Evolutionary conservation across 2,329 filamentous ascomycete genomes (phyloP).

Genomic region (Cladophialophora psammophila): DNA sequence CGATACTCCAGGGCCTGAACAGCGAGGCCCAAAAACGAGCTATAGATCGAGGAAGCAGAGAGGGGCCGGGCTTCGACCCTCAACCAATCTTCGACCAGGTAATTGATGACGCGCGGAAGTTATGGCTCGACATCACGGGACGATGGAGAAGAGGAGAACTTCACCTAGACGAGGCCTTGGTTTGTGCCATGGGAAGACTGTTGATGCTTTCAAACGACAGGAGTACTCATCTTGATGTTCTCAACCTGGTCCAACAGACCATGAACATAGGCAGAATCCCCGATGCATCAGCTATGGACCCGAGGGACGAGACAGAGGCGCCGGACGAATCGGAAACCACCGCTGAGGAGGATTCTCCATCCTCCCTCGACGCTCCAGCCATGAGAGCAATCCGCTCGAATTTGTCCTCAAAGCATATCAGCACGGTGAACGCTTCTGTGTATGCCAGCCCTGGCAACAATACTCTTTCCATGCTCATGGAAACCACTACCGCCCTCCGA

Average conservation of each 20-base stretch:
- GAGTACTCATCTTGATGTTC: constrained; percentile 72
- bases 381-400: background rate
- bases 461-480: constrained; percentile 72
- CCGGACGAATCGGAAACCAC: background rate
- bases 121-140: constrained; percentile 83
- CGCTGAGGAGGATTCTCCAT: constrained; percentile 9
- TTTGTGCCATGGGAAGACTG: constrained; percentile 80
- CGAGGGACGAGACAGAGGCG: constrained; percentile 48
- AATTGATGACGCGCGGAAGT: constrained; percentile 70
- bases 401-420: background rate
- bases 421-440: constrained; percentile 17
- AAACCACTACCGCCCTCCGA: constrained; percentile 67
- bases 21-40: constrained; percentile 49
- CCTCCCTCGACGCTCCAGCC: constrained; percentile 1
- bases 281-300: background rate
- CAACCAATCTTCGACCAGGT: constrained; percentile 46
- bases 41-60: constrained; percentile 33
- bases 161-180: constrained; percentile 77
- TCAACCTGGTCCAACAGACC: constrained; percentile 80
- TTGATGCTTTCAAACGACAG: constrained; percentile 69
- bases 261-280: constrained; percentile 65
- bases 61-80: constrained; percentile 41
- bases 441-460: constrained; percentile 60
- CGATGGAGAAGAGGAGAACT: constrained; percentile 77
- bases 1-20: constrained; percentile 79